Conservation (phyloP, 768 basidiomycete species). For the Lentinula boryana region DNA sequence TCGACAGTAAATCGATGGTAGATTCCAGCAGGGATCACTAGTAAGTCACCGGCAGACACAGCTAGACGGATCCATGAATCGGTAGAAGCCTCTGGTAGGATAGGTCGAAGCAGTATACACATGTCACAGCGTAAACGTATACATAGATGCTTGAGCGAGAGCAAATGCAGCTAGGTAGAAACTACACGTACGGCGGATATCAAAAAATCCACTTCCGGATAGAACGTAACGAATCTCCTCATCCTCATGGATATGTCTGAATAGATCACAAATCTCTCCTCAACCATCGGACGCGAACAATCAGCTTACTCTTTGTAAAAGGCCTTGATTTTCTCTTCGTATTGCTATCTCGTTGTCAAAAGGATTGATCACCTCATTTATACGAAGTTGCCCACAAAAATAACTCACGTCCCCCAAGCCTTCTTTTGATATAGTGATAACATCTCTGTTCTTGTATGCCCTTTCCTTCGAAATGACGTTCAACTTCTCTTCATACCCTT, state of each 20-base stretch:
- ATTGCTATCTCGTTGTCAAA: constrained; percentile 28
- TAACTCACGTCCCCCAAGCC: constrained; percentile 70
- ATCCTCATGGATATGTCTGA: constrained; percentile 92
- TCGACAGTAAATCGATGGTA: constrained; percentile 96
- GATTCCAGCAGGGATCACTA: constrained; percentile 86
- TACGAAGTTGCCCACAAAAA: neutral
- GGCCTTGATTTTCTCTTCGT: constrained; percentile 74
- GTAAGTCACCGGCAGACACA: constrained; percentile 71
- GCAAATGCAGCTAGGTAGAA: neutral
- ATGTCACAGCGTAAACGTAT: neutral
- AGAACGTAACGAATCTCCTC: constrained; percentile 92
- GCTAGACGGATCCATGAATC: constrained; percentile 81
- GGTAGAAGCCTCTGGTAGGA: constrained; percentile 49
- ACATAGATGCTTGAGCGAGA: neutral
- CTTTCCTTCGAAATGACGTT: constrained; percentile 61
- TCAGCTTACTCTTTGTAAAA: constrained; percentile 76
- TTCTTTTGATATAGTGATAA: constrained; percentile 70
- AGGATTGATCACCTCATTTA: neutral
- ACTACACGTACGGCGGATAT: constrained; percentile 64
- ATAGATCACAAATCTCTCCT: neutral
- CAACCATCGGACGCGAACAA: neutral
- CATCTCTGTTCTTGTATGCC: constrained; percentile 81
- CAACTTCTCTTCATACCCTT: constrained; percentile 48
- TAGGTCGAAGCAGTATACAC: too few relatives aligned
- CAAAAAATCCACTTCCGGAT: constrained; percentile 87